These are phyloP conservation scores for Wickerhamomyces hampshirensis DNA, from an alignment of 805 yeast genomes.

Conservation along the genomic window DNA sequence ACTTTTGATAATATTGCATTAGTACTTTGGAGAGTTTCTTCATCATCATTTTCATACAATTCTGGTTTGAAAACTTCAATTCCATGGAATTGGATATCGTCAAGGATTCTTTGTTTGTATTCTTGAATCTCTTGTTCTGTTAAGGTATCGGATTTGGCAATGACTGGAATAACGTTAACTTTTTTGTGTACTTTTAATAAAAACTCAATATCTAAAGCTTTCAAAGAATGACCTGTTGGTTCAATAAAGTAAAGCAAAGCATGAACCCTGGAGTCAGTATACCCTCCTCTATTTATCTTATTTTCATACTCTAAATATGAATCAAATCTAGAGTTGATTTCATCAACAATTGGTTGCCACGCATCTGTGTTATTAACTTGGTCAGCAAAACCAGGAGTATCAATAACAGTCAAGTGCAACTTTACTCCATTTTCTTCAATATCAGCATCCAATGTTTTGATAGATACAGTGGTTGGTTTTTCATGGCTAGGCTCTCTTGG, in stretches of 20 bases:
- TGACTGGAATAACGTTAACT: constrained; percentile 90
- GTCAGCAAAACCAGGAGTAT: constrained; percentile 94
- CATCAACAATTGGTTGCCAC: constrained; percentile 91
- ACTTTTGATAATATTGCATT: constrained; percentile 61
- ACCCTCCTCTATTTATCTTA: constrained; percentile 64
- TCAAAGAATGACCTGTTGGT: constrained; percentile 93
- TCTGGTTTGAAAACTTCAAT: constrained; percentile 78
- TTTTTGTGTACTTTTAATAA: constrained; percentile 85
- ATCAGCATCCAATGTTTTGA: constrained; percentile 59
- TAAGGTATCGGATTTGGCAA: constrained; percentile 91
- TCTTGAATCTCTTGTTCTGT: constrained; percentile 76
- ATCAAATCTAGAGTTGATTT: constrained; percentile 82
- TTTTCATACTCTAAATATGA: constrained; percentile 86
- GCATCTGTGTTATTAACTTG: constrained; percentile 71
- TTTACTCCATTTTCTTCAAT: constrained; percentile 94
- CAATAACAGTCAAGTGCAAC: constrained; percentile 76
- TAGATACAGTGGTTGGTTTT: constrained; percentile 42
- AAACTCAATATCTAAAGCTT: constrained; percentile 82
- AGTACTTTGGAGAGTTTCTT: constrained; percentile 66
- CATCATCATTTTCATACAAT: constrained; percentile 76
- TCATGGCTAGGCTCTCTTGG: constrained; percentile 40
- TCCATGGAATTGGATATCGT: constrained; percentile 70
- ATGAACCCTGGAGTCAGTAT: constrained; percentile 82
- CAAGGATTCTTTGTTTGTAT: constrained; percentile 73
- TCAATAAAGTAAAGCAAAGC: constrained; percentile 92